phyloP scores from a whole-genome alignment of 768 basidiomycete species.

The Tylopilus felleus region DNA sequence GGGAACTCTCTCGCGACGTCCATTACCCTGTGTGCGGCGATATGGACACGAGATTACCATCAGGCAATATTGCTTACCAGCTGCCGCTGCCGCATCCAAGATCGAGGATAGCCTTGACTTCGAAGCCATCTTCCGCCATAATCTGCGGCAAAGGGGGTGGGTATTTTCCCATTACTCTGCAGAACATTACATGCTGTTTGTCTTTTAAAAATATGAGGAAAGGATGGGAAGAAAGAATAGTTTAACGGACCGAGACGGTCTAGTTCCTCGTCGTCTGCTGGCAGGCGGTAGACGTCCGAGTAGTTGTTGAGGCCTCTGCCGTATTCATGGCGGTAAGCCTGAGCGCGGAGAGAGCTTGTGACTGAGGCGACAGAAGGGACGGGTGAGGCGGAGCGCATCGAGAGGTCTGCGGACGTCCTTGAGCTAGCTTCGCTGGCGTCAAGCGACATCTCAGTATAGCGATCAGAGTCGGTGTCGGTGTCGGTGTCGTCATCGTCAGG shows the following conservation, averaged over 20 bases:
- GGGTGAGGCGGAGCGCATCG: slow-evolving; percentile 65
- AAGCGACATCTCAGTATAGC: slow-evolving; percentile 42
- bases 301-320: slow-evolving; percentile 73
- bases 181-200: slow-evolving; percentile 64
- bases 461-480: slow-evolving; percentile 39
- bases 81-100: slow-evolving; percentile 78
- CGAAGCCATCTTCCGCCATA: slow-evolving; percentile 57
- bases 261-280: slow-evolving; percentile 76
- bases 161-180: slow-evolving; percentile 64
- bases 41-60: slow-evolving; percentile 4
- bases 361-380: slow-evolving; percentile 66
- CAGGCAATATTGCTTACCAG: slow-evolving; percentile 46
- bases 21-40: slow-evolving; percentile 54
- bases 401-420: slow-evolving; percentile 54
- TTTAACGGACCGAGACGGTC: slow-evolving; percentile 56
- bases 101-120: slow-evolving; percentile 64
- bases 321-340: slow-evolving; percentile 60
- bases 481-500: slow-evolving; percentile 48
- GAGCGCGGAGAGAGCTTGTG: slow-evolving; percentile 57
- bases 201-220: slow-evolving; percentile 39
- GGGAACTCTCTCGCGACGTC: slow-evolving; percentile 74
- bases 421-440: slow-evolving; percentile 44
- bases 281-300: slow-evolving; percentile 74
- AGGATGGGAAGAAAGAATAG: background rate
- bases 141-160: slow-evolving; percentile 54